Base-by-base conservation (phyloP, 306 rosid genomes). In the Sicyos edulis region DNA sequence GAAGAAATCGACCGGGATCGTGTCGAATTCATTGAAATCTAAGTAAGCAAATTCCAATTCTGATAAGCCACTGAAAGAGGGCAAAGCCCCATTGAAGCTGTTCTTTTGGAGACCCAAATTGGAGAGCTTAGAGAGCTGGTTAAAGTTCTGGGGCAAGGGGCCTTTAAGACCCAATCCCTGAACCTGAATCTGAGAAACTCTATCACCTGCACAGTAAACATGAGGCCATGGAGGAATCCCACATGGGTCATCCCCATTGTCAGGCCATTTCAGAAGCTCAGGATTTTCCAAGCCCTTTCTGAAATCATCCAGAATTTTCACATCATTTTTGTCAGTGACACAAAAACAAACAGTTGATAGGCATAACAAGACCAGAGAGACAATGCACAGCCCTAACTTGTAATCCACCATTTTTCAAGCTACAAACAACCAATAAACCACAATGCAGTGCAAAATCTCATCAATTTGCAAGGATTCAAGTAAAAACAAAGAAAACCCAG, bases 21-120 rank as follows among this genome's bases (percentile, higher is more conserved):
- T 66, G 76, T 86, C 90, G 47, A 91, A 89, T 21, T 83, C 78
- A 79, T 91, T 91, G 77, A 81, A 75, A 56, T 89, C 88, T 81
- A 91, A 80, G 77, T 81, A 91, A 76, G 87, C 97, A 45, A 80
- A 91, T 66, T 89, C 83, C 73, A 91, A 74, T n/a, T 89, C 88
- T 0, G 92, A 87, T 9, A 91, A 79, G 37, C 97, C 97, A 15
- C 87, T 76, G 71, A 91, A 89, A 57, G 82, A 55, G 0, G 96
- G 97, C 45, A 91, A 71, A 61, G 74, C 70, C n/a, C 93, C 96
- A 49, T 47, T 81, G 55, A 91, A 85, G 8, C 75, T 80, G 86
- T 91, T 91, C 62, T 76, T 79, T 63, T 91, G 97, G 74, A 91
- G 91, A 47, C 97, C 97, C 66, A 91, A 62, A 76, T 91, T 91